Evolutionary conservation across 148 eudicot genomes (phyloP), one percentile per base, ranked within the genome.

Genomic region (Tetragonia tetragonoides): DNA sequence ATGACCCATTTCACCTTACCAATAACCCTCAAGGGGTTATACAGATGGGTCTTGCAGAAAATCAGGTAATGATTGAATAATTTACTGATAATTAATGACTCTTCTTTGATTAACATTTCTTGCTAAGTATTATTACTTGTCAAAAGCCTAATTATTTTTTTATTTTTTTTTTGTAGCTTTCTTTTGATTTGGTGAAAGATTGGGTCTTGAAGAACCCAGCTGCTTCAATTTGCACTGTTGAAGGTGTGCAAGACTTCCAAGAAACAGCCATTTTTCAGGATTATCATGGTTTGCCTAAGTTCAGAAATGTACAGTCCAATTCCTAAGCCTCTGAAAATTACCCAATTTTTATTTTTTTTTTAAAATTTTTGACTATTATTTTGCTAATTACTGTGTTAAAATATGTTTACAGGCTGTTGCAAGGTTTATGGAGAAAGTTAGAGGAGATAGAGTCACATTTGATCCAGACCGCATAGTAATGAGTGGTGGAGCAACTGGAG

Each of bases 181-280:
- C 86, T 39, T 81, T 84, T 71, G 97, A 91, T 78, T 73, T 93
- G 80, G 86, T 91, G 24, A 85, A 88, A 74, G 94, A 90, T 14
- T 93, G 98, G 98, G 81, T 93, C 23, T 51, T 79, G 83, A 88
- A 85, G 66, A 87, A 93, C 67, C 98, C 97, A 78, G 37, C 28
- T 49, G 97, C 97, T 14, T 94, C 98, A 12, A 89, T 94, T 65
- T 90, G 93, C 76, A 83, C 90, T 2, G 46, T 34, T 16, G 90
- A 92, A 87, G 98, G 98, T 66, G 85, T 83, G 21, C 69, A 78
- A 16, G 73, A 63, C 18, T 91, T 94, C 80, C 83, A 82, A 77
- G 89, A 90, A 68, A 83, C 89, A 49, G 97, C 98, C 62, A 87
- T 78, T 68, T 93, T 84, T 80, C 97, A 93, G 66, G 98, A 93